Evolutionary conservation across 352 stramenopile species (phyloP).

Genomic region (Globisporangium nagaii): DNA sequence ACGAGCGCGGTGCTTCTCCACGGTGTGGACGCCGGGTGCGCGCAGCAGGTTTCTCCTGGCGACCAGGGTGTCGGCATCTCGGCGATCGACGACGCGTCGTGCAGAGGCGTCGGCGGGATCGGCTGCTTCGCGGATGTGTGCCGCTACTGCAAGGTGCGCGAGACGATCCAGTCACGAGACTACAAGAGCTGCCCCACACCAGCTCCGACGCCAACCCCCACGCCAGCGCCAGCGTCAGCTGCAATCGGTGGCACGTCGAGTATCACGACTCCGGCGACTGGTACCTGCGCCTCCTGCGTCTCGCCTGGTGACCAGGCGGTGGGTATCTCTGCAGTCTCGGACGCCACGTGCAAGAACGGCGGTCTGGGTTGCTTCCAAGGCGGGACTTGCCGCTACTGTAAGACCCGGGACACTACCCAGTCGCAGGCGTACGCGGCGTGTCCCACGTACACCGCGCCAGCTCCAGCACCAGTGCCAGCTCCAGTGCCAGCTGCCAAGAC

Average conservation of each 20-base stretch:
- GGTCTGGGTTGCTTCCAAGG: slow-evolving; percentile 12
- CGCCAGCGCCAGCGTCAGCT: background rate
- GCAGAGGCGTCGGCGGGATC: slow-evolving; percentile 13
- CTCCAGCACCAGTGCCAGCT: background rate
- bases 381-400: background rate
- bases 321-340: slow-evolving; percentile 5
- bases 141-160: slow-evolving; percentile 19
- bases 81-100: slow-evolving; percentile 7
- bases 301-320: background rate
- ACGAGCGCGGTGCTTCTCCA: background rate
- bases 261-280: no score
- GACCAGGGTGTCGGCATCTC: slow-evolving; percentile 7
- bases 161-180: slow-evolving; percentile 12
- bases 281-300: background rate
- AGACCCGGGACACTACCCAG: no score
- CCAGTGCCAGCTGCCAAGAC: background rate
- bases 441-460: background rate
- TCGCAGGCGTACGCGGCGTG: no score
- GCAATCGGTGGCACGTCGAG: no score
- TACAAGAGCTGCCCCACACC: slow-evolving; percentile 5
- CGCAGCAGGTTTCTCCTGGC: background rate
- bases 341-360: slow-evolving; percentile 5
- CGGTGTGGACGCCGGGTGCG: background rate
- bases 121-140: slow-evolving; percentile 14
- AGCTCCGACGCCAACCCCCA: background rate